Conservation (phyloP, 2,329 filamentous ascomycete genomes). For the Epichloe aotearoae region DNA sequence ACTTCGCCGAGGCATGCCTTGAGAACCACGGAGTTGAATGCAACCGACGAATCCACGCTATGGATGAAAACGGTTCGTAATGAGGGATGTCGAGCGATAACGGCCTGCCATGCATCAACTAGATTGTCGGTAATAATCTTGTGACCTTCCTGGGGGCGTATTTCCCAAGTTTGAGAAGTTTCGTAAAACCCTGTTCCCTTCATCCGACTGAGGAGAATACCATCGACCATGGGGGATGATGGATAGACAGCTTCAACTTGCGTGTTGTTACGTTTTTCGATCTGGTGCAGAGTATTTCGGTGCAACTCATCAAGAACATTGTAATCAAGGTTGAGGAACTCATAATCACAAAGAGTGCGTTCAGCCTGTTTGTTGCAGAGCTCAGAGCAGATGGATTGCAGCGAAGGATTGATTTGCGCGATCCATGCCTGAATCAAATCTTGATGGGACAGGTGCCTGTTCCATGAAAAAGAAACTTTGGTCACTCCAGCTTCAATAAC, state of each 20-base stretch:
- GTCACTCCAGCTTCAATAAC: conserved; percentile 1
- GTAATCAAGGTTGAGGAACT: conserved; percentile 1
- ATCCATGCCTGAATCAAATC: background rate
- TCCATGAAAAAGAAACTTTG: conserved; percentile 1
- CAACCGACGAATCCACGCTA: conserved; percentile 1
- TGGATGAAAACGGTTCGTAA: conserved; percentile 7
- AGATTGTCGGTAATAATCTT: conserved; percentile 2
- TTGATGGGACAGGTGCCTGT: conserved; percentile 1
- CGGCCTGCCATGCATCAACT: conserved; percentile 6
- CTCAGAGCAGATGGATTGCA: background rate
- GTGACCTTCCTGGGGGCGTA: background rate
- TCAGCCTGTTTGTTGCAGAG: background rate
- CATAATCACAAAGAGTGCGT: conserved; percentile 1
- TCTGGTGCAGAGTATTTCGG: conserved; percentile 3
- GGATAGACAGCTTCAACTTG: conserved; percentile 19
- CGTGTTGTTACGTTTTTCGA: conserved; percentile 5
- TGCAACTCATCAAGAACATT: conserved; percentile 7
- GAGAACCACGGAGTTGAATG: conserved; percentile 4
- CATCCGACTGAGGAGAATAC: conserved; percentile 17
- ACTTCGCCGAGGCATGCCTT: background rate
- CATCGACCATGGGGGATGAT: conserved; percentile 20
- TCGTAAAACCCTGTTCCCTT: conserved; percentile 4
- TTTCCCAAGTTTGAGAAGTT: conserved; percentile 2
- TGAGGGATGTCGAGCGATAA: conserved; percentile 6
- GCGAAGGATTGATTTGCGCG: background rate